Evolutionary conservation across 176 grass and related monocot genomes (phyloP).

Genomic region (Tillandsia fasciculata): DNA sequence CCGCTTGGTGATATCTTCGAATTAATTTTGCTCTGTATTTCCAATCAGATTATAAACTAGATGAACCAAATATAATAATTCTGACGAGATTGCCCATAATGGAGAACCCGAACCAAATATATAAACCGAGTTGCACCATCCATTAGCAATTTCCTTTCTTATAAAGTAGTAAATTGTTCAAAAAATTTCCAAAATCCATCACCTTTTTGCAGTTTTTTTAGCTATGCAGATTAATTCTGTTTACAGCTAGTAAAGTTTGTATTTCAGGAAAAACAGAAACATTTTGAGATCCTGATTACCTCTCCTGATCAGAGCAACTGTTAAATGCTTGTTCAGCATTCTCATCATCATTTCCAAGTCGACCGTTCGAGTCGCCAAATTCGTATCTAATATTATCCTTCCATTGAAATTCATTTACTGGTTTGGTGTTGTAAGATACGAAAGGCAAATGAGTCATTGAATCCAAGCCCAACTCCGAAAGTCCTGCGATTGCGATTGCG

Average conservation of each 20-base stretch:
- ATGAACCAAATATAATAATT: no score
- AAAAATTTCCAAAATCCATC: no score
- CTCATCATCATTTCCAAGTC: conserved; percentile 27
- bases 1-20: no score
- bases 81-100: no score
- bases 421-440: conserved; percentile 29
- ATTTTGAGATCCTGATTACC: conserved; percentile 8
- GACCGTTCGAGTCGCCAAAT: conserved; percentile 8
- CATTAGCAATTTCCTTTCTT: no score
- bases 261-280: not conserved
- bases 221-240: not conserved
- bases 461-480: conserved; percentile 9
- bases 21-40: no score
- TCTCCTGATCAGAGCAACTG: conserved; percentile 29
- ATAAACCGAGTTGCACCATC: no score
- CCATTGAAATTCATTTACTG: conserved; percentile 11
- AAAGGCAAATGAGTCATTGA: conserved; percentile 8
- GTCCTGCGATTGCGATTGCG: conserved; percentile 24
- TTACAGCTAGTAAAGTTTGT: not conserved
- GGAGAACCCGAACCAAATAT: no score
- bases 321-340: conserved; percentile 17
- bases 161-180: no score
- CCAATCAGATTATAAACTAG: no score
- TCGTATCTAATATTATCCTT: conserved; percentile 8
- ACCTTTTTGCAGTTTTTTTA: not conserved